Conservation (phyloP, 73 alveolate species). For the Tetrahymena malaccensis region DNA sequence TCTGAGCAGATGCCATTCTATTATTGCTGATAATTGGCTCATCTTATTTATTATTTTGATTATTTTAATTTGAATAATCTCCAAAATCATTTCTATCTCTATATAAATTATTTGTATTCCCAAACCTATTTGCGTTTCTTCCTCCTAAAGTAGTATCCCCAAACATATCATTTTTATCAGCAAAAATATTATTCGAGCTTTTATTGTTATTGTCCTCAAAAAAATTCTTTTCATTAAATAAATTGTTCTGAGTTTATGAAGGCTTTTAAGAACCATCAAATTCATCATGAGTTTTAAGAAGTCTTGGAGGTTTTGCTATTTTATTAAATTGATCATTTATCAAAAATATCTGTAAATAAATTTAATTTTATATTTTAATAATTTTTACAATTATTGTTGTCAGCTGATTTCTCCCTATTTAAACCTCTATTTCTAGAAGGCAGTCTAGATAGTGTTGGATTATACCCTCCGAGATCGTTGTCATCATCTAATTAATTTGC, state of each 20-base stretch:
- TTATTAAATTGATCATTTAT: not conserved
- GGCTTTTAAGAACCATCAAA: not conserved
- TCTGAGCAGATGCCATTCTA: not conserved
- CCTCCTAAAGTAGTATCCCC: not conserved
- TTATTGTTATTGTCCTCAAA: not conserved
- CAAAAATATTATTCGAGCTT: not conserved
- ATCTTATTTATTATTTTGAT: not conserved
- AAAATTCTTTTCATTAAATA: not conserved
- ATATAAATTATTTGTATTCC: not conserved
- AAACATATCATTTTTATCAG: not conserved
- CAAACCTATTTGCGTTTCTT: not conserved
- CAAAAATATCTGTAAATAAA: too few relatives aligned
- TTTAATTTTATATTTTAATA: not conserved
- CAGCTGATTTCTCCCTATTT: not conserved
- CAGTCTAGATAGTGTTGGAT: not conserved
- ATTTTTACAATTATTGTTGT: not conserved
- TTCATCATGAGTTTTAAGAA: not conserved
- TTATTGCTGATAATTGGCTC: not conserved
- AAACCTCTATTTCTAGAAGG: not conserved
- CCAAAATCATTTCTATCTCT: not conserved
- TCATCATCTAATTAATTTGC: not conserved
- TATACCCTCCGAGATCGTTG: not conserved
- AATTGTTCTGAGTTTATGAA: not conserved
- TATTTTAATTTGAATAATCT: not conserved
- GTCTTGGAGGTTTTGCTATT: not conserved